Evolutionary conservation across 495 filamentous ascomycete genomes (phyloP), one percentile per base, ranked within the genome.

Genomic region (Glonium stellatum): DNA sequence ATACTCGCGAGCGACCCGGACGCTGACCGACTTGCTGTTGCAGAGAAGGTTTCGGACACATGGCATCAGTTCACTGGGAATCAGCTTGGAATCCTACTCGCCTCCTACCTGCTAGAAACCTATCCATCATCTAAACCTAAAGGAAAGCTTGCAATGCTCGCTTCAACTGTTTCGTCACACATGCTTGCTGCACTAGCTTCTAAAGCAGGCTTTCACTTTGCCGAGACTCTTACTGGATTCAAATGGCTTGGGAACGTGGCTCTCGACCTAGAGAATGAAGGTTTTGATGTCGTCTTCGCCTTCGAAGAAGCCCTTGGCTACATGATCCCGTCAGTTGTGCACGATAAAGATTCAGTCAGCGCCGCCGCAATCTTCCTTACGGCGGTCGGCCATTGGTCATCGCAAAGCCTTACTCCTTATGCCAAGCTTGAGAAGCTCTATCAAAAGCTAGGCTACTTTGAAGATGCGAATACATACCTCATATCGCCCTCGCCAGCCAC

Each of bases 281-380:
- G 82, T n/a, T 80, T 78, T 60, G 70, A 75, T 15, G 77, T 81
- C 0, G 71, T 76, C 3, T 88, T 82, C 68, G 85, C 83, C 2
- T 89, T 82, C 61, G 86, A 89, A 69, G 86, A 89, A 73, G 86
- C 86, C 8, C 78, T 88, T 8, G 86, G 86, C 1, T 89, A 87
- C 68, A 89, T 89, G 86, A 85, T 88, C 58, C 73, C 86, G 0
- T 67, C 72, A 8, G 77, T 87, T 5, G 84, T 82, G 54, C 77
- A 81, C 60, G 86, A 89, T 68, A 89, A 89, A 64, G 86, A 89
- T 68, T 84, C 84, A 31, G 82, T 89, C 55, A 76, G 82, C 2
- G 84, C 86, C 9, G 84, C 84, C n/a, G 73, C 77, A 4, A 73
- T 87, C 9, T 88, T 89, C 69, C 70, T 88, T 4, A 70, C 75